Evolutionary conservation across 495 filamentous ascomycete genomes (phyloP), one percentile per base, ranked within the genome.

Genomic region (Xylaria castorea): DNA sequence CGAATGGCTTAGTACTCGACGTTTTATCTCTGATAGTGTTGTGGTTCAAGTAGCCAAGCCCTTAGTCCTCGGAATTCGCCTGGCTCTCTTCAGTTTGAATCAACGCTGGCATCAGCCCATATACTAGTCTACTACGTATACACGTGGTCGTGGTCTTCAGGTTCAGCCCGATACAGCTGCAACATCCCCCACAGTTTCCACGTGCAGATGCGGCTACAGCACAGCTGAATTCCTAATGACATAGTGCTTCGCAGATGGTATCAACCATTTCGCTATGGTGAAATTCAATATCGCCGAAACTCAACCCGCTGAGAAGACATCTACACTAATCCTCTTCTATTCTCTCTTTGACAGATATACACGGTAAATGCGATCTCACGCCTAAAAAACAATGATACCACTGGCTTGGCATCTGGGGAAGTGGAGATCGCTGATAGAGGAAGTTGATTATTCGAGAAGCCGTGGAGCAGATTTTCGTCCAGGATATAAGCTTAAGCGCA

Each of bases 341-440:
- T 25, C 14, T 3, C 12, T 30, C 51, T 14, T 55, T 20, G 11
- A 25, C 51, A 14, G 51, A 55, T 55, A 4, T 14, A 5, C 8
- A 30, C 16, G n/a, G 4, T 60, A n/a, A n/a, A 18, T n/a, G 18
- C 57, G 5, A 16, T 30, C 5, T n/a, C 30, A 8, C 9, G 16
- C 30, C 57, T 5, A 36, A 60, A n/a, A n/a, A 20, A 20, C 27
- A 16, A 3, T 38, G 30, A 36, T 36, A n/a, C 16, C 44, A 11
- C 30, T 32, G n/a, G 62, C 62, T 50, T 50, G 42, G 42, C 27
- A 65, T 64, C 61, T 64, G 63, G n/a, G 40, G 63, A 50, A 48
- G 42, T 48, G 58, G 34, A 61, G 58, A 61, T 61, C 34, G 32
- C 58, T 12, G 20, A 22, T 36, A 32, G 58, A 50, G 25, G 27